phyloP scores from a whole-genome alignment of 2,329 filamentous ascomycete genomes.

The Ilyonectria sp. region DNA sequence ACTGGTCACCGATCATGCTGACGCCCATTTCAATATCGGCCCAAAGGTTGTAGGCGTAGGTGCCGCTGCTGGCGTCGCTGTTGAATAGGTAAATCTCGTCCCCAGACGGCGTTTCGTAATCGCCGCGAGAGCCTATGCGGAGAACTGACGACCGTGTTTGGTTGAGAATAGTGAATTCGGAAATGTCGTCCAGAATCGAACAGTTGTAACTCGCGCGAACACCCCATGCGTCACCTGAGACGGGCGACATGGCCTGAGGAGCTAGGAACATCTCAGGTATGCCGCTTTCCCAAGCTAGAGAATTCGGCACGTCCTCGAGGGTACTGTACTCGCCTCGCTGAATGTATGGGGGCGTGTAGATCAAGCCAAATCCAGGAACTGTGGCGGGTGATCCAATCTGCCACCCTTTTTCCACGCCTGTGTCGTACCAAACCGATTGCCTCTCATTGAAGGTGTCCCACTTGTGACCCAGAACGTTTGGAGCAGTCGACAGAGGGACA shows the following conservation, averaged over 20 bases:
- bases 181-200: constrained; percentile 16
- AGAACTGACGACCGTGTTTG: constrained; percentile 13
- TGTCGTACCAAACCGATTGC: neutral
- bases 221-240: constrained; percentile 31
- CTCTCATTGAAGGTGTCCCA: neutral
- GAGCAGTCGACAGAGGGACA: neutral
- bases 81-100: neutral
- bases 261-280: constrained; percentile 35
- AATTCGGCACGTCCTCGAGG: constrained; percentile 23
- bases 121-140: neutral
- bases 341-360: constrained; percentile 24
- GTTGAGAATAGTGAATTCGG: constrained; percentile 32
- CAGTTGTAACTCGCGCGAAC: constrained; percentile 32
- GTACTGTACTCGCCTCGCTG: constrained; percentile 6
- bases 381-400: constrained; percentile 11
- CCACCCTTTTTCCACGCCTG: constrained; percentile 9
- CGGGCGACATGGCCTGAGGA: constrained; percentile 26
- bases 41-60: neutral
- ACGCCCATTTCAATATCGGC: constrained; percentile 8
- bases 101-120: neutral
- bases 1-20: neutral
- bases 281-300: constrained; percentile 8
- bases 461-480: constrained; percentile 24
- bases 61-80: neutral
- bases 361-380: constrained; percentile 30